phyloP scores from a whole-genome alignment of 257 asterid species.

The Capsicum baccatum region DNA sequence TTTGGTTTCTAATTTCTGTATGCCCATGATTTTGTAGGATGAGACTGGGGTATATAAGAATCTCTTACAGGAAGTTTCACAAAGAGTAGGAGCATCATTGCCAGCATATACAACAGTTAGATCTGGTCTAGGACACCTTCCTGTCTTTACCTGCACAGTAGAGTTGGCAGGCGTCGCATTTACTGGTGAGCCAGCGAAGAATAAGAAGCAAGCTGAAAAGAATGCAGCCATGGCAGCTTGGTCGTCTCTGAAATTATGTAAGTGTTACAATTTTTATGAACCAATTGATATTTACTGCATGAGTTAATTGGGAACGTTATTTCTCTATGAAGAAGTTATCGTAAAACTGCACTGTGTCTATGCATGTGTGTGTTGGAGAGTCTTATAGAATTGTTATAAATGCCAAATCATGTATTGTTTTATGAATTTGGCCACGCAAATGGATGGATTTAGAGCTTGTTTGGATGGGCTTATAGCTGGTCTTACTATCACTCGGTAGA shows the following conservation, averaged over 20 bases:
- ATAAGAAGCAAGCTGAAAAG: conserved; percentile 63
- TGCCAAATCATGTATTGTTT: conserved; percentile 14
- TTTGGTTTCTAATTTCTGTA: conserved; percentile 14
- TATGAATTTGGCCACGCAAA: neutral
- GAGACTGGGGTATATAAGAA: conserved; percentile 63
- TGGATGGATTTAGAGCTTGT: neutral
- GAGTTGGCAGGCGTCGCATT: conserved; percentile 57
- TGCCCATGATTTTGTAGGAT: conserved; percentile 42
- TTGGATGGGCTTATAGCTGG: no score
- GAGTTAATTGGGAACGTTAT: neutral
- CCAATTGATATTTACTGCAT: conserved; percentile 28
- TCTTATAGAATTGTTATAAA: conserved; percentile 9
- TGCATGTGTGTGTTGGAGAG: neutral
- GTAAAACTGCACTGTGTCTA: neutral
- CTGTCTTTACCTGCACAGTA: conserved; percentile 55
- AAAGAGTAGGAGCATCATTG: conserved; percentile 58
- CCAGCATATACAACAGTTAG: conserved; percentile 52
- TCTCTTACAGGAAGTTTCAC: conserved; percentile 61
- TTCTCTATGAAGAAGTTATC: neutral
- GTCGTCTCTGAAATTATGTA: conserved; percentile 58
- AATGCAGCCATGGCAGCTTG: conserved; percentile 66
- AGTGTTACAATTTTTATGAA: conserved; percentile 30
- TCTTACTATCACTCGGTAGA: no score
- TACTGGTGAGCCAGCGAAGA: conserved; percentile 60
- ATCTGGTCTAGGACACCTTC: conserved; percentile 57